Percentiles rank a stretch among this genome's conserved stretches.
phyloP scores from a whole-genome alignment of 805 yeast species.

The Metschnikowia colocasiae region DNA sequence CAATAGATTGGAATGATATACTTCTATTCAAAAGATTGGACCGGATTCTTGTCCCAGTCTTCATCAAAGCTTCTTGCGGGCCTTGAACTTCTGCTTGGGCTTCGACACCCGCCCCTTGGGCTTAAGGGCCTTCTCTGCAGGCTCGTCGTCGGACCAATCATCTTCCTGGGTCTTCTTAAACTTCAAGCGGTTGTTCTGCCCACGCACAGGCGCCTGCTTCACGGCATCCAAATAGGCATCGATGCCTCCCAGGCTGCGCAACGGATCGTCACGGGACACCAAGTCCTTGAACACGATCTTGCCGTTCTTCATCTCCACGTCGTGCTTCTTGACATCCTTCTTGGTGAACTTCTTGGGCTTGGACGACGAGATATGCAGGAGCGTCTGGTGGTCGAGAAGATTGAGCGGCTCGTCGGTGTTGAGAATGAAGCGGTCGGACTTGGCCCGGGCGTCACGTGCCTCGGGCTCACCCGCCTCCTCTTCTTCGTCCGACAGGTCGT shows the following conservation, averaged over 20 bases:
- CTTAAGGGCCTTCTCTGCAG: slow-evolving; percentile 23
- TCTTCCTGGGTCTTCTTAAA: slow-evolving; percentile 63
- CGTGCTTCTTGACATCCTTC: slow-evolving; percentile 37
- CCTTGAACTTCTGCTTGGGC: slow-evolving; percentile 50
- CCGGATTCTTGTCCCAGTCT: too few relatives aligned
- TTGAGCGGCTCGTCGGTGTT: slow-evolving; percentile 82
- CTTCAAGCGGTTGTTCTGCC: slow-evolving; percentile 87
- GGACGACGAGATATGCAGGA: slow-evolving; percentile 85
- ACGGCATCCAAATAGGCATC: slow-evolving; percentile 95
- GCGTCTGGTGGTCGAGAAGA: slow-evolving; percentile 76
- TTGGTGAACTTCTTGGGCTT: slow-evolving; percentile 63
- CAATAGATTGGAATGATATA: too few relatives aligned
- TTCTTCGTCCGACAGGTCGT: slow-evolving; percentile 54
- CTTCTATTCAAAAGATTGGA: too few relatives aligned
- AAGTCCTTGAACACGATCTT: slow-evolving; percentile 61
- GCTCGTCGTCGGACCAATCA: slow-evolving; percentile 45
- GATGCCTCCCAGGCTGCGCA: slow-evolving; percentile 53
- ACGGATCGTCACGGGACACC: slow-evolving; percentile 38
- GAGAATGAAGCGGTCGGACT: slow-evolving; percentile 63
- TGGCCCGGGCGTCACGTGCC: slow-evolving; percentile 28
- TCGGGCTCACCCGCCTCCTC: slow-evolving; percentile 55
- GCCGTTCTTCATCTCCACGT: slow-evolving; percentile 52
- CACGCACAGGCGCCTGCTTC: slow-evolving; percentile 87
- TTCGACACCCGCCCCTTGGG: slow-evolving; percentile 26
- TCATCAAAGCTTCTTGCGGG: slow-evolving; percentile 61